These are phyloP conservation scores for Triticum urartu DNA, from an alignment of 176 grass and related monocot species.

Conservation along the genomic window DNA sequence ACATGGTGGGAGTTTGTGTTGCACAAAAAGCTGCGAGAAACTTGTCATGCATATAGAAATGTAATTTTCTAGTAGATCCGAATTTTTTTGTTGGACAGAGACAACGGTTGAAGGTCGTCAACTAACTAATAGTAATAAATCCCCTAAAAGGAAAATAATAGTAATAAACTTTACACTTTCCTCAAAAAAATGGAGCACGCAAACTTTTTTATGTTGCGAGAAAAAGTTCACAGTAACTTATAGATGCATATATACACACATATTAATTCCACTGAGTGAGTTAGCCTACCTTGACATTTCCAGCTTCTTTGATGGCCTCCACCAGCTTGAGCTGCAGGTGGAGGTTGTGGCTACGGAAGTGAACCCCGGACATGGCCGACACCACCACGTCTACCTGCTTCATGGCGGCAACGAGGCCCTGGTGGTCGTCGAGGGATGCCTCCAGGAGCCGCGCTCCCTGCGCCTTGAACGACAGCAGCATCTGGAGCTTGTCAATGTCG, in stretches of 20 bases:
- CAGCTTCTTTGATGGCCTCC: conserved; percentile 64
- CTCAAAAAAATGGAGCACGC: too few species aligned
- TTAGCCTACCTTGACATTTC: conserved; percentile 54
- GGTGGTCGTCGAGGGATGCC: conserved; percentile 45
- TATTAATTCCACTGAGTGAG: not conserved
- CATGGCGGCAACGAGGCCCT: conserved; percentile 46
- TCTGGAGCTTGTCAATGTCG: conserved; percentile 40
- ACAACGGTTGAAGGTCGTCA: too few species aligned
- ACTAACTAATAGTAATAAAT: too few species aligned
- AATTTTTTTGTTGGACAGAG: too few species aligned
- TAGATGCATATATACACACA: too few species aligned
- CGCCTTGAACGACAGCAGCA: conserved; percentile 55
- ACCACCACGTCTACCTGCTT: conserved; percentile 64
- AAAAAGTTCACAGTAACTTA: too few species aligned
- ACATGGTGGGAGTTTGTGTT: not conserved
- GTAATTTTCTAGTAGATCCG: too few species aligned
- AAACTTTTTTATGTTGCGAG: too few species aligned
- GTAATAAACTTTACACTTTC: too few species aligned
- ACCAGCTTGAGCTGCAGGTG: conserved; percentile 56
- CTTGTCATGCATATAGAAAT: too few species aligned
- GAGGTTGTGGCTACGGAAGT: conserved; percentile 17
- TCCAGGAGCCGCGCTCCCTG: conserved; percentile 46
- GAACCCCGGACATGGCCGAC: conserved; percentile 34
- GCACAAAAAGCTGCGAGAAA: too few species aligned
- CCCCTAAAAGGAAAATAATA: too few species aligned